Evolutionary conservation across 1,284 basidiomycete species (phyloP), one percentile per base, ranked within the genome.

Genomic region (Moesziomyces sp.): DNA sequence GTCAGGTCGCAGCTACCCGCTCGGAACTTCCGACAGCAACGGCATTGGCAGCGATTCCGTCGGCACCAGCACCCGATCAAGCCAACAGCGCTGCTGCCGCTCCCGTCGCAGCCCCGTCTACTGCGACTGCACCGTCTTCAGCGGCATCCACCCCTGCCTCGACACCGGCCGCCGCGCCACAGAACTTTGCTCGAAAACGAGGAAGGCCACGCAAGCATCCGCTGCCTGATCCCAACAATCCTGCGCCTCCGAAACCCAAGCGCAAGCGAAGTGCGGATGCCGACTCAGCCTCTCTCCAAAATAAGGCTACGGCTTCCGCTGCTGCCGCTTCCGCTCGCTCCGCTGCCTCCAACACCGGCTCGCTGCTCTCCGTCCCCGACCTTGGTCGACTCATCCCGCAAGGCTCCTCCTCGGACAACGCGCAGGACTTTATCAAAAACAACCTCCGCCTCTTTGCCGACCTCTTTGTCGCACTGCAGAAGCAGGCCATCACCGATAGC

Each of bases 401-500:
- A 46, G 61, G 61, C 13, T 69, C 55, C 9, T 47, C 66, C 0
- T 69, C 72, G 8, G 66, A 70, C 16, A 58, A 58, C n/a, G 66
- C 66, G 1, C 62, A 74, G 38, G 58, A 19, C 9, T 74, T 69
- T 42, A 74, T 74, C 21, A 55, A 62, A 49, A 70, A 65, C 52
- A 65, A 74, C 24, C 52, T 74, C 10, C 54, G 59, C 18, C 56
- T 74, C 4, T 74, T 74, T 44, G 72, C 62, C 38, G 72, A 74
- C 7, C 66, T 74, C 44, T 74, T 74, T 47, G 62, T 69, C 2
- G 72, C 66, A 11, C 72, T 74, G 6, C 72, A 74, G 50, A 74
- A 70, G 62, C 72, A 74, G 43, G 72, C 66, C 1, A 55, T 23
- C 54, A 58, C 61, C 26, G 71, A 68, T 28, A 19, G 43, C 33